Conservation (phyloP, 805 yeast genomes). For the Sungouiella blattae region DNA sequence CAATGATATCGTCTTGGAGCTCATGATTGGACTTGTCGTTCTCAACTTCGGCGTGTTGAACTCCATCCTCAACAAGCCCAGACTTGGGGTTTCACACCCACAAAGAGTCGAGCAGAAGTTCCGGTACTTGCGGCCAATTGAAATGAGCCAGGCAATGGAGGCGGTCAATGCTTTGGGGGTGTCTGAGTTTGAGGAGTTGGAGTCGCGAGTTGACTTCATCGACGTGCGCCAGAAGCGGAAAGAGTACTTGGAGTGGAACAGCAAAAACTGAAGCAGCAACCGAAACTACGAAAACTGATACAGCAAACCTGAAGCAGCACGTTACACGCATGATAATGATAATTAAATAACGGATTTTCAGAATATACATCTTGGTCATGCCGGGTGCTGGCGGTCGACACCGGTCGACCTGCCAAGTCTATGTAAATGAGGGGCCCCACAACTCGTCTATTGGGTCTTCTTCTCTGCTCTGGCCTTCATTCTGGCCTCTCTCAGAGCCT, state of each 20-base stretch:
- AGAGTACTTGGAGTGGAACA: slow-evolving; percentile 37
- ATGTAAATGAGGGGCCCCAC: neutral
- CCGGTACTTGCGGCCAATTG: slow-evolving; percentile 44
- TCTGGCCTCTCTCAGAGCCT: slow-evolving; percentile 64
- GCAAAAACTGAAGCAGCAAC: too few species aligned
- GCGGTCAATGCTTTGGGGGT: slow-evolving; percentile 47
- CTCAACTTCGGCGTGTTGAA: slow-evolving; percentile 37
- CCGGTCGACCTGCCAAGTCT: too few species aligned
- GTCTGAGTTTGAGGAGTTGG: slow-evolving; percentile 44
- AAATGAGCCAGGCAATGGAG: slow-evolving; percentile 43
- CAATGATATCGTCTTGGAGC: slow-evolving; percentile 49
- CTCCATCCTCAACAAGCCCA: slow-evolving; percentile 21
- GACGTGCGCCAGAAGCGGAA: slow-evolving; percentile 45
- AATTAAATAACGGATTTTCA: too few species aligned
- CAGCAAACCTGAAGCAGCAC: too few species aligned
- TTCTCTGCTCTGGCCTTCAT: slow-evolving; percentile 55
- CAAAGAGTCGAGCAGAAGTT: slow-evolving; percentile 26
- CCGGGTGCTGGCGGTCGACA: too few species aligned
- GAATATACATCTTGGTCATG: too few species aligned
- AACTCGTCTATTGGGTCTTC: slow-evolving; percentile 11
- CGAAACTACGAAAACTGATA: too few species aligned
- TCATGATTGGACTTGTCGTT: slow-evolving; percentile 43
- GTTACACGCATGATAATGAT: too few species aligned
- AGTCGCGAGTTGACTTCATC: slow-evolving; percentile 50
- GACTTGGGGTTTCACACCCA: slow-evolving; percentile 16